Conservation (phyloP, 2,329 filamentous ascomycete species). For the Talaromyces sp. region DNA sequence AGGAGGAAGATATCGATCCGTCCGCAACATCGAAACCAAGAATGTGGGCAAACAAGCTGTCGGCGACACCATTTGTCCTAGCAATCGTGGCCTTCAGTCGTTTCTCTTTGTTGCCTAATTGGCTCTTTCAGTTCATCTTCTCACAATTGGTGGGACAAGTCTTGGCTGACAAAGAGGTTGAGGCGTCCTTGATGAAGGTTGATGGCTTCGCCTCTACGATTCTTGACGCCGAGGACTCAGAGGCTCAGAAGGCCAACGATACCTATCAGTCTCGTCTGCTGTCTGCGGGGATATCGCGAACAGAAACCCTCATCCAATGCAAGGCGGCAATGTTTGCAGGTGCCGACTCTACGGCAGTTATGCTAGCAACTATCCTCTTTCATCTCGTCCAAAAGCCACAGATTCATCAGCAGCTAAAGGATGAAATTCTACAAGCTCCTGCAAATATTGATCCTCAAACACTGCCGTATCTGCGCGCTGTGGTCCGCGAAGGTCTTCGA, state of each 20-base stretch:
- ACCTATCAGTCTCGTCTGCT: neutral
- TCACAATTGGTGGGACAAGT: neutral
- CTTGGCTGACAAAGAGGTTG: neutral
- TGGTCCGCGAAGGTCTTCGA: conserved; percentile 25
- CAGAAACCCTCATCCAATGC: neutral
- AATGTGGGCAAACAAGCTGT: neutral
- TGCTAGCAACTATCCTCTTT: neutral
- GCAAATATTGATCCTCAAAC: neutral
- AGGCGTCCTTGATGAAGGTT: neutral
- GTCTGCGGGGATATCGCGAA: neutral
- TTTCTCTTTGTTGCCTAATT: neutral
- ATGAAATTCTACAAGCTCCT: neutral
- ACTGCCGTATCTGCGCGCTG: conserved; percentile 24
- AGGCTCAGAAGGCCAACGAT: neutral
- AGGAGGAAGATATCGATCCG: neutral
- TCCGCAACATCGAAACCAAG: neutral
- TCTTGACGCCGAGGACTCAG: neutral
- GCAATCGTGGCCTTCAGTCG: neutral
- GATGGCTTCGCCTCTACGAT: neutral
- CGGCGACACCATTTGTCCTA: neutral
- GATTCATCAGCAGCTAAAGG: neutral
- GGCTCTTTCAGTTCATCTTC: neutral
- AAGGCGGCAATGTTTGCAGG: neutral
- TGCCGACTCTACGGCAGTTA: neutral
- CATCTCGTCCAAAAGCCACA: neutral